Conservation (phyloP, 805 yeast species). For the Saturnispora galanensis region DNA sequence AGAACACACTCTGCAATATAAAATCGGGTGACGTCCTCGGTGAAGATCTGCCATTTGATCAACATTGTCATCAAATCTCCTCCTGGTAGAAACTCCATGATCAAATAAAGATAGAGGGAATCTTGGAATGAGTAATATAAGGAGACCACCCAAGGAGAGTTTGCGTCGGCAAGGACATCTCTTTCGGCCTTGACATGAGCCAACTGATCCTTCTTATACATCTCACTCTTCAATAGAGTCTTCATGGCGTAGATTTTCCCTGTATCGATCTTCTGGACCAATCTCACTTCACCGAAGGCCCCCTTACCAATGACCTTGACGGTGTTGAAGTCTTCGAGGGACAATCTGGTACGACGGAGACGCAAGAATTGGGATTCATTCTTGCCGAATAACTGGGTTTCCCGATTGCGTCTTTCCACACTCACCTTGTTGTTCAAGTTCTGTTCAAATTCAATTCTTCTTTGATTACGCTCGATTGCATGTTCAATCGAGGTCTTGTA, state of each 20-base stretch:
- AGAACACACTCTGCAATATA: slow-evolving; percentile 94
- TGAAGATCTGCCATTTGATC: slow-evolving; percentile 86
- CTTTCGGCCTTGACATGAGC: slow-evolving; percentile 95
- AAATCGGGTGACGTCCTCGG: slow-evolving; percentile 86
- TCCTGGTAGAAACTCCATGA: slow-evolving; percentile 78
- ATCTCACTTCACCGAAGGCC: slow-evolving; percentile 93
- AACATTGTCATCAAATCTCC: slow-evolving; percentile 93
- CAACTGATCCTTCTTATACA: slow-evolving; percentile 88
- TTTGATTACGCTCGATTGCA: slow-evolving; percentile 92
- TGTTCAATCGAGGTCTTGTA: slow-evolving; percentile 79
- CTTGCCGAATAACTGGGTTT: slow-evolving; percentile 71
- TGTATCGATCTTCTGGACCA: slow-evolving; percentile 87
- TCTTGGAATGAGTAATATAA: slow-evolving; percentile 78
- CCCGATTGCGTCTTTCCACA: slow-evolving; percentile 79
- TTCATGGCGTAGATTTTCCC: slow-evolving; percentile 94
- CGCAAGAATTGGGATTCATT: slow-evolving; percentile 83
- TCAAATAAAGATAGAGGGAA: slow-evolving; percentile 59
- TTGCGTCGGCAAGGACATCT: slow-evolving; percentile 86
- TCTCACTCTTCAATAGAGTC: slow-evolving; percentile 79
- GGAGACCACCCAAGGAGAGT: slow-evolving; percentile 84
- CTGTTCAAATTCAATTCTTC: slow-evolving; percentile 78
- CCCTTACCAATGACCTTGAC: slow-evolving; percentile 93
- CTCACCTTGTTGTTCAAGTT: slow-evolving; percentile 60
- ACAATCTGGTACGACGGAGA: slow-evolving; percentile 71
- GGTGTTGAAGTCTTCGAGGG: slow-evolving; percentile 76